Evolutionary conservation across 176 grass and related monocot species (phyloP).

Genomic region (Thinopyrum elongatum): DNA sequence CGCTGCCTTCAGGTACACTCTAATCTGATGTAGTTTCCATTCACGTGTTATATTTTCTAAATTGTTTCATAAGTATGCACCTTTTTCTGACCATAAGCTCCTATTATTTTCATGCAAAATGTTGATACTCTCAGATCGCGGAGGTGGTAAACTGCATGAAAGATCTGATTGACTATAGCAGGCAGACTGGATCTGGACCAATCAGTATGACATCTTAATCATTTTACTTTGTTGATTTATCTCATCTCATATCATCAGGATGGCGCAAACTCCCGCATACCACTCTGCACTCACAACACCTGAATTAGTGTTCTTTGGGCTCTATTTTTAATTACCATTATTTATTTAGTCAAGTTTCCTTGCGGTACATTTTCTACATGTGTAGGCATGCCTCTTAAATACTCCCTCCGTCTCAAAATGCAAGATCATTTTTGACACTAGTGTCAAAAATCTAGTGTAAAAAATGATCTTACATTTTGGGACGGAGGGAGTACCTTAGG

Average conservation of each 20-base stretch:
- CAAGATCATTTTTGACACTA: no score
- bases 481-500: background rate
- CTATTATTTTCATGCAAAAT: background rate
- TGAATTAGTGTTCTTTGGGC: constrained; percentile 14
- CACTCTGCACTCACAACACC: background rate
- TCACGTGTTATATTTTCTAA: background rate
- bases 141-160: constrained; percentile 99
- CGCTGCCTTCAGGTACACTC: constrained; percentile 89
- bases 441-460: no score
- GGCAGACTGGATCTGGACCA: constrained; percentile 80
- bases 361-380: constrained; percentile 1
- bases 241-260: background rate
- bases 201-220: constrained; percentile 50
- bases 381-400: constrained; percentile 1
- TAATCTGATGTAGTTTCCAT: background rate
- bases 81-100: constrained; percentile 18
- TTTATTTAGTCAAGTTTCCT: background rate
- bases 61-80: background rate
- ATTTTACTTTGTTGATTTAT: background rate
- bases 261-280: background rate
- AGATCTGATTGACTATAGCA: constrained; percentile 97
- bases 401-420: no score
- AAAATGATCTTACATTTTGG: no score
- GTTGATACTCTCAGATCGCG: constrained; percentile 65
- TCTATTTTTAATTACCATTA: constrained; percentile 4